Conservation (phyloP, 257 asterid species). For the Jaltomata sinuosa region DNA sequence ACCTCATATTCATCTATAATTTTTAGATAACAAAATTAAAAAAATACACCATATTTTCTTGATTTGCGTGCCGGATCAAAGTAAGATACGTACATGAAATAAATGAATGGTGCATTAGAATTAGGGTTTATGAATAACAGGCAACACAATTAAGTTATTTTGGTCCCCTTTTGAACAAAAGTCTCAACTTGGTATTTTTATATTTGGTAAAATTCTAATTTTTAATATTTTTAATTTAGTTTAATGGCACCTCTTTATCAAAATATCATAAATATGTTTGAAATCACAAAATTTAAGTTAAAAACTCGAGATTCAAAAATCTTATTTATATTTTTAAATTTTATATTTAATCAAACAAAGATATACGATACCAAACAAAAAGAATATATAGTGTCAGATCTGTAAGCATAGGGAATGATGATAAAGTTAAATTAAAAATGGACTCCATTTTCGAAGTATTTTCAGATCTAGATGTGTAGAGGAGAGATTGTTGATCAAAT, state of each 20-base stretch:
- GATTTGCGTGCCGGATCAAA: too few species aligned
- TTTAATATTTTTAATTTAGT: neutral
- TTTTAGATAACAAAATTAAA: too few species aligned
- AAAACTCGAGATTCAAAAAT: too few species aligned
- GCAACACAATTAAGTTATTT: neutral
- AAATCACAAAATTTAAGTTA: too few species aligned
- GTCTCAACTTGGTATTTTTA: neutral
- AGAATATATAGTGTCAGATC: neutral
- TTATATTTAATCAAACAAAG: neutral
- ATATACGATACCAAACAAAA: neutral
- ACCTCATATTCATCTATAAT: too few species aligned
- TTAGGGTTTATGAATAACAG: neutral
- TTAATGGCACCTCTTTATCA: neutral
- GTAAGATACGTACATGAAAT: too few species aligned
- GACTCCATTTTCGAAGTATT: neutral
- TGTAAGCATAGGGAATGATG: neutral
- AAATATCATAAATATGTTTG: too few species aligned
- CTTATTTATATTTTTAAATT: neutral
- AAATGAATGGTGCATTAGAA: too few species aligned
- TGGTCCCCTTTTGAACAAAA: neutral
- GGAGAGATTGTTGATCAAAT: neutral
- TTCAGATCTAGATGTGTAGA: neutral
- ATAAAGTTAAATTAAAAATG: neutral
- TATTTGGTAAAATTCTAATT: too few species aligned
- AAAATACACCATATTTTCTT: too few species aligned